Conservation (phyloP, 106 monocot species). For the Phalaenopsis equestris region DNA sequence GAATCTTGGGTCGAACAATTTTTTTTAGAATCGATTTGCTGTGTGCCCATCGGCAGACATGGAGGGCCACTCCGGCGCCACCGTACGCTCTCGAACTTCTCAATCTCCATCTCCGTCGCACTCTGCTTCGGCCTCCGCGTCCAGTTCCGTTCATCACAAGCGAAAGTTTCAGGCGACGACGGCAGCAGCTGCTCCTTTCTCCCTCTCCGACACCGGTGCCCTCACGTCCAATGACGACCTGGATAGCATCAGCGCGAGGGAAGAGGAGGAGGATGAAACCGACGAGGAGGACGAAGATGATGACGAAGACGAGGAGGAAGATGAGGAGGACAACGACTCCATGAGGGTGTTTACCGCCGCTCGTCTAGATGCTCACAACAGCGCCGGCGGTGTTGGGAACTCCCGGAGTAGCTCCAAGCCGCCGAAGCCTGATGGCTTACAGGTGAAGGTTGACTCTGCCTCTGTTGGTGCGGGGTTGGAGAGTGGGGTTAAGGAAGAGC, state of each 20-base stretch:
- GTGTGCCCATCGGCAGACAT: background rate
- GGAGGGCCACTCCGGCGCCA: conserved; percentile 30
- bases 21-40: too few species aligned
- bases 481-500: conserved; percentile 22
- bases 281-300: conserved; percentile 39
- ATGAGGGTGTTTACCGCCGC: conserved; percentile 74
- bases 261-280: conserved; percentile 38
- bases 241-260: conserved; percentile 54
- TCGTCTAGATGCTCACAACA: conserved; percentile 28
- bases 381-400: conserved; percentile 8
- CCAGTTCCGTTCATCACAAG: conserved; percentile 47
- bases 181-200: conserved; percentile 24
- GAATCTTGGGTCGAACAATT: too few species aligned
- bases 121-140: conserved; percentile 59
- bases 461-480: conserved; percentile 14
- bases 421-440: conserved; percentile 44
- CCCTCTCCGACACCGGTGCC: conserved; percentile 40
- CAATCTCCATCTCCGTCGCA: conserved; percentile 65
- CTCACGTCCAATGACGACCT: conserved; percentile 53
- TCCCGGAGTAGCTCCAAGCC: conserved; percentile 44
- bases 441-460: conserved; percentile 20
- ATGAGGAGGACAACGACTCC: conserved; percentile 52
- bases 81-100: conserved; percentile 71
- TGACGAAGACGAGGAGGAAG: conserved; percentile 42
- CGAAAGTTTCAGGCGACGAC: conserved; percentile 30